Base-by-base conservation (phyloP, 2,329 filamentous ascomycete species). In the Penicillium sp. region DNA sequence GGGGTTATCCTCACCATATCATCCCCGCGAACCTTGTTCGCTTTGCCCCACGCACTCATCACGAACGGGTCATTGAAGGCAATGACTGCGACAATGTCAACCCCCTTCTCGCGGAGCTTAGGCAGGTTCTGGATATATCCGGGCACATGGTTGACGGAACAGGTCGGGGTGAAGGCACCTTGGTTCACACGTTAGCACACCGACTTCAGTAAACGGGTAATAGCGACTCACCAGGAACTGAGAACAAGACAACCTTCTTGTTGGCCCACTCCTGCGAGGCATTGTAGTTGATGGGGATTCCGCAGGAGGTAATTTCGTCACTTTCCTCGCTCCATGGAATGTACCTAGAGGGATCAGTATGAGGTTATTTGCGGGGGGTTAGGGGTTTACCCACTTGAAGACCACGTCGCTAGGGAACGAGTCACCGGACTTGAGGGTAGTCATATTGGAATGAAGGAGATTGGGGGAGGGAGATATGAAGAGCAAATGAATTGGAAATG, bases 1-100 rank as follows among this genome's bases (percentile, higher is more conserved):
- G 31, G 40, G 37, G 10, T 12, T 47, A 3, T 26, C 10, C 61
- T 62, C 42, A 86, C 80, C 61, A 88, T 84, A 61, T 83, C 81
- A 66, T 93, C 85, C 59, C 86, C 84, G 69, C 84, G 86, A 67
- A 92, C 80, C 40, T 82, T 80, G 73, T 95, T 93, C 63, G 90
- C 90, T 82, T 95, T 95, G 74, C 85, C 88, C 89, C 89, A 93
- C 19, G 88, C 90, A 63, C 85, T 87, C 89, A 93, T 93, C 70
- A 95, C 91, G 69, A 82, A 94, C 50, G 86, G 79, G 73, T 95
- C 91, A 73, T 96, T 95, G 78, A 79, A 87, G 37, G 90, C 88
- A 69, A 94, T 85, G 63, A 93, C 84, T 55, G 90, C 83, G 64
- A 96, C 84, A 57, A 89, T 75, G 73, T 95, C 90, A 56, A 94